Conservation (phyloP, 805 yeast genomes). For the Allodekkera sacchari region DNA sequence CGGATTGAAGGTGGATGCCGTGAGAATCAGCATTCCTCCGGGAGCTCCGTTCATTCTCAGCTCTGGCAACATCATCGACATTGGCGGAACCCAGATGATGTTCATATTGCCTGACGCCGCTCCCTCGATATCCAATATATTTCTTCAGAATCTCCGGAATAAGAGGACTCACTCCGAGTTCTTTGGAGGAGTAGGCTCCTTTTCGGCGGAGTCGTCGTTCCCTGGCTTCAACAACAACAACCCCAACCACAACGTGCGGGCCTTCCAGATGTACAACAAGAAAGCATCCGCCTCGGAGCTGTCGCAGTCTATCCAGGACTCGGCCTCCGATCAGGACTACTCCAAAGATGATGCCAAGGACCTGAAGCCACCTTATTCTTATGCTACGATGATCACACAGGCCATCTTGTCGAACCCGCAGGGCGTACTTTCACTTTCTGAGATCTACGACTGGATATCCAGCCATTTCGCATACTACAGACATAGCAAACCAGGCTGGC, state of each 20-base stretch:
- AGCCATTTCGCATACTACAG: conserved; percentile 86
- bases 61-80: conserved; percentile 87
- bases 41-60: conserved; percentile 45
- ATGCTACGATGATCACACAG: conserved; percentile 97
- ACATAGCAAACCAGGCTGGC: conserved; percentile 95
- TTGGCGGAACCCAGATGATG: conserved; percentile 99
- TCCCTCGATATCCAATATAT: conserved; percentile 52
- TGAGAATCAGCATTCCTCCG: conserved; percentile 31
- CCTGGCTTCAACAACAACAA: background rate
- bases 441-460: conserved; percentile 87
- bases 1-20: conserved; percentile 85
- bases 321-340: conserved; percentile 41
- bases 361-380: conserved; percentile 92
- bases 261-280: conserved; percentile 49
- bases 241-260: conserved; percentile 23
- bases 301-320: conserved; percentile 3
- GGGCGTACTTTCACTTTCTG: conserved; percentile 82
- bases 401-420: conserved; percentile 85
- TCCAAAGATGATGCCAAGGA: conserved; percentile 88
- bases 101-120: conserved; percentile 88
- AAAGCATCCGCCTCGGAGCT: conserved; percentile 12
- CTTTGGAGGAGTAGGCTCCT: conserved; percentile 2
- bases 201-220: background rate
- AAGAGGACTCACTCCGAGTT: conserved; percentile 17
- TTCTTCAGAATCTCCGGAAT: conserved; percentile 29